These are phyloP conservation scores for Curvularia spicifera DNA, from an alignment of 2,329 filamentous ascomycete genomes.

Conservation along the genomic window DNA sequence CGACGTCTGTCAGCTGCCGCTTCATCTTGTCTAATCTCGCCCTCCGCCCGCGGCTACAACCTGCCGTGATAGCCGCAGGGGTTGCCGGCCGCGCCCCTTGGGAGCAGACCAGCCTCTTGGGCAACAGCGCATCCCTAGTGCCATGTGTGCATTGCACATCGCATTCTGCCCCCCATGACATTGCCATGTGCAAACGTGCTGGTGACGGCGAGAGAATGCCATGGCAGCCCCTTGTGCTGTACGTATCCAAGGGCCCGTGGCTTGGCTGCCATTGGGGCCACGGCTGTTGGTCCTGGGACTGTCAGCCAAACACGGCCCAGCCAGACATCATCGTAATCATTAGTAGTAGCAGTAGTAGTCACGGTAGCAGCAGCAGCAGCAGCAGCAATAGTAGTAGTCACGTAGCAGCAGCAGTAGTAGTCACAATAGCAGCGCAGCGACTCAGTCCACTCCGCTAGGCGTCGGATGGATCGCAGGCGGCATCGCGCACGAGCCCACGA, in stretches of 20 bases:
- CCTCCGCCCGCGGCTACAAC: background rate
- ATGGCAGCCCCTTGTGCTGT: background rate
- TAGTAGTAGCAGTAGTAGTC: too few relatives aligned
- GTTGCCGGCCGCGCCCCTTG: background rate
- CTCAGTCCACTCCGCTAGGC: too few relatives aligned
- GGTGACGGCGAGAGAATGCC: background rate
- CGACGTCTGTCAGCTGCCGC: constrained; percentile 9
- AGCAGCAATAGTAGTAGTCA: too few relatives aligned
- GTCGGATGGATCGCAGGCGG: background rate
- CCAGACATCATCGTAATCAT: background rate
- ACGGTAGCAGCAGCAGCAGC: too few relatives aligned
- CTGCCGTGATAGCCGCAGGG: constrained; percentile 15
- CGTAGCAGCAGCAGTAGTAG: too few relatives aligned
- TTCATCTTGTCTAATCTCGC: constrained; percentile 3
- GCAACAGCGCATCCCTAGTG: constrained; percentile 3
- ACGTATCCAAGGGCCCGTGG: background rate
- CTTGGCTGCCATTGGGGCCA: background rate
- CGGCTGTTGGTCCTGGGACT: background rate
- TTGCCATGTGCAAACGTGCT: background rate
- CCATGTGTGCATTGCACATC: background rate
- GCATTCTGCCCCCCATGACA: background rate
- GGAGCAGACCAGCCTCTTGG: constrained; percentile 3
- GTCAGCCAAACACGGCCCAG: background rate
- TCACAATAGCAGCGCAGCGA: too few relatives aligned
- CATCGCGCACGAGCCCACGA: constrained; percentile 7